A percentile compares a stretch with the other conserved stretches of the same genome.
phyloP scores from a whole-genome alignment of 2,329 filamentous ascomycete genomes.

The Aureobasidium mangrovei region DNA sequence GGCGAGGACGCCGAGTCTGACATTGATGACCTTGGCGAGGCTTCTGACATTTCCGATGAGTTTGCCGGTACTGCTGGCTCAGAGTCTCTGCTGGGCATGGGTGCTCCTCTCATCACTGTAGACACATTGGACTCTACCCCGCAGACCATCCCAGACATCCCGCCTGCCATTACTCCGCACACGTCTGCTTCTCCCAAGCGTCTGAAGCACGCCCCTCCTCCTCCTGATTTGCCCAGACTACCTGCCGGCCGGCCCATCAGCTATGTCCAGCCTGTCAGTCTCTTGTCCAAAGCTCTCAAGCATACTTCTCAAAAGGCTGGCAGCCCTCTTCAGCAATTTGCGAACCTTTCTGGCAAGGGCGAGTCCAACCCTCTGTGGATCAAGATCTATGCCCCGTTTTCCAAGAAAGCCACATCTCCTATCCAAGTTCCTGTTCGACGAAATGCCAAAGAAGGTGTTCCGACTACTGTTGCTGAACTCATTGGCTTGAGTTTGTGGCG shows the following conservation, averaged over 20 bases:
- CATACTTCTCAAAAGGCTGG: constrained; percentile 61
- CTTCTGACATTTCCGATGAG: constrained; percentile 41
- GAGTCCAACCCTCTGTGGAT: constrained; percentile 68
- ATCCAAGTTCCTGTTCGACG: constrained; percentile 65
- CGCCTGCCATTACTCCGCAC: constrained; percentile 39
- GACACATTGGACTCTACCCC: constrained; percentile 16
- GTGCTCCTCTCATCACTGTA: constrained; percentile 32
- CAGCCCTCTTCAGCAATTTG: constrained; percentile 69
- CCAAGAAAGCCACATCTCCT: constrained; percentile 53
- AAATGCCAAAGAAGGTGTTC: constrained; percentile 59
- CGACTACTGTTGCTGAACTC: constrained; percentile 68
- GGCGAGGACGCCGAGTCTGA: constrained; percentile 27
- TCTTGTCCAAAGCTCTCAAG: constrained; percentile 63
- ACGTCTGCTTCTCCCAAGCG: constrained; percentile 10
- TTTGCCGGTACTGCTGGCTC: constrained; percentile 63
- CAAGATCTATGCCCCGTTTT: constrained; percentile 68
- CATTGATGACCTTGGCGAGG: constrained; percentile 28
- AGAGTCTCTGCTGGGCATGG: constrained; percentile 56
- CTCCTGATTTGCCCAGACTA: constrained; percentile 53
- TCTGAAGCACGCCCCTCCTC: constrained; percentile 54
- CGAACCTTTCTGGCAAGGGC: constrained; percentile 66
- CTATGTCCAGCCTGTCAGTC: constrained; percentile 59
- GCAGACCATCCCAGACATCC: constrained; percentile 32
- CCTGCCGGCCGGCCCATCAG: constrained; percentile 67
- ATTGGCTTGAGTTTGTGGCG: constrained; percentile 71